Conservation (phyloP, 2,329 filamentous ascomycete species). For the Zalaria sp. region DNA sequence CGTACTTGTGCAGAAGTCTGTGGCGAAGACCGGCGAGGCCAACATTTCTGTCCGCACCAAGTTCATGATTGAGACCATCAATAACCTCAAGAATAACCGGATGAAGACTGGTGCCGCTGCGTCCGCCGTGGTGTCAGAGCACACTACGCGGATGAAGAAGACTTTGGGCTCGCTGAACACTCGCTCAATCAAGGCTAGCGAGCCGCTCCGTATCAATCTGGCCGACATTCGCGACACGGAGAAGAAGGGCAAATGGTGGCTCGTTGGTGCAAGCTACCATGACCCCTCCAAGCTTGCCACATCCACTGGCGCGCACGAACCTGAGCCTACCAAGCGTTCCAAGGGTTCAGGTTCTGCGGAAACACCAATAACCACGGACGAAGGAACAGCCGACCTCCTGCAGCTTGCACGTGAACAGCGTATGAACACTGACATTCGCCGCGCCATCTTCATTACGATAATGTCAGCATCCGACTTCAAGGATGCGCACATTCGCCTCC, state of each 20-base stretch:
- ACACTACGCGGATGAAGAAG: constrained; percentile 81
- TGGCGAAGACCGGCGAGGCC: constrained; percentile 51
- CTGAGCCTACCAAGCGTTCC: background rate
- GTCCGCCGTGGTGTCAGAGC: constrained; percentile 61
- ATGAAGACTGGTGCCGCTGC: constrained; percentile 61
- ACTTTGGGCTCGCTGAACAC: constrained; percentile 64
- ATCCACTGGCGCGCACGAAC: background rate
- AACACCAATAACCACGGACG: constrained; percentile 5
- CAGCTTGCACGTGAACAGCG: constrained; percentile 67
- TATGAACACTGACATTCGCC: constrained; percentile 74
- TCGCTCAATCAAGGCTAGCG: constrained; percentile 54
- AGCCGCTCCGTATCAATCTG: constrained; percentile 70
- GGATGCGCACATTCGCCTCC: constrained; percentile 66
- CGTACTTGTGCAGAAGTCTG: constrained; percentile 57
- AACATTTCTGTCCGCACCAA: constrained; percentile 77
- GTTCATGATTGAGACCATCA: constrained; percentile 96
- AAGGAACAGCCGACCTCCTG: constrained; percentile 45
- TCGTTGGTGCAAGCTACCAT: constrained; percentile 86
- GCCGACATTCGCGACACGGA: constrained; percentile 71
- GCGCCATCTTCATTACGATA: constrained; percentile 85
- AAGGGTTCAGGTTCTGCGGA: background rate
- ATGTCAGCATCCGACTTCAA: constrained; percentile 74
- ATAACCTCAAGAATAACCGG: constrained; percentile 86
- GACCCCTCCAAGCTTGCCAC: constrained; percentile 18
- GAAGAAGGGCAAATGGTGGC: constrained; percentile 94